Evolutionary conservation across 73 alveolate genomes (phyloP).

Genomic region (Breviolum minutum): DNA sequence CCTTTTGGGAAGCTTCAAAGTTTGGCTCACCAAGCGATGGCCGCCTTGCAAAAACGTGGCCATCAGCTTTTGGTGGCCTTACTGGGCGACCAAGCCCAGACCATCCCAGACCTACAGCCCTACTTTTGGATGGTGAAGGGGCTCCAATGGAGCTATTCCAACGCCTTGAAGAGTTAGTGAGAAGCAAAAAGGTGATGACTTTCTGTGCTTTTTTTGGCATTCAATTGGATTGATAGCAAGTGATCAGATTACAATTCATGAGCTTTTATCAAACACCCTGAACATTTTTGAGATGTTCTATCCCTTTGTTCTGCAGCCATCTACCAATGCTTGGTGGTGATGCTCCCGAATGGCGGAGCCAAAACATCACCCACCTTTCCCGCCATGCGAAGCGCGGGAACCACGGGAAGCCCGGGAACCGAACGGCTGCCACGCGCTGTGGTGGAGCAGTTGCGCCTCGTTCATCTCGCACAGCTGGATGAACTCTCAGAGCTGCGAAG

Average conservation of each 20-base stretch:
- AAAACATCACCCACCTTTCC: background rate
- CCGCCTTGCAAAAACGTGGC: constrained; percentile 47
- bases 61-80: background rate
- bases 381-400: background rate
- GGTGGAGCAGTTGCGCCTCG: constrained; percentile 90
- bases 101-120: constrained; percentile 21
- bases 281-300: background rate
- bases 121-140: constrained; percentile 2
- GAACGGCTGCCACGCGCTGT: constrained; percentile 85
- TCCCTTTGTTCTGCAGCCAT: background rate
- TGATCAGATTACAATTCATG: background rate
- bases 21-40: background rate
- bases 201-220: too few relatives aligned
- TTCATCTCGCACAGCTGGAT: constrained; percentile 90
- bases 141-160: constrained; percentile 34
- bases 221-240: too few relatives aligned
- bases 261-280: background rate
- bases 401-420: background rate
- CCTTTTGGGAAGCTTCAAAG: background rate
- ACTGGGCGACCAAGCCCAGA: background rate
- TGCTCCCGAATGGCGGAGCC: background rate
- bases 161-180: background rate
- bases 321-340: constrained; percentile 26
- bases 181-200: background rate
- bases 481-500: constrained; percentile 77